phyloP scores from a whole-genome alignment of 2,329 filamentous ascomycete species.

The Corynespora cassiicola region DNA sequence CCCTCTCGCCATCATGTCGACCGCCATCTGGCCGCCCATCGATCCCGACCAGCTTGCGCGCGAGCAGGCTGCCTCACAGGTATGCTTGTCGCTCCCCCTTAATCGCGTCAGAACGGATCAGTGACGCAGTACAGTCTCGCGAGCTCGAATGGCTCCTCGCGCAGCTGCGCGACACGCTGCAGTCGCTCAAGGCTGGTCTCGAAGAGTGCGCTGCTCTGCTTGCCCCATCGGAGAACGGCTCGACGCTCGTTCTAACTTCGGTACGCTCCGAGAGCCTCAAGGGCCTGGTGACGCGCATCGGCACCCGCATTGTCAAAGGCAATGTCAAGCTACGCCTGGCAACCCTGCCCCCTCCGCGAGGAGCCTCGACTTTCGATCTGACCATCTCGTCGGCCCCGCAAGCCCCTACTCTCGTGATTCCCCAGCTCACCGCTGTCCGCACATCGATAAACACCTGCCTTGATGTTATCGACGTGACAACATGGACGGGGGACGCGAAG shows the following conservation, averaged over 20 bases:
- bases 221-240: conserved; percentile 82
- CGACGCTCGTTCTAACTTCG: conserved; percentile 88
- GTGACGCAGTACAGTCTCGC: conserved; percentile 47
- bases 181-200: conserved; percentile 71
- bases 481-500: conserved; percentile 72
- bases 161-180: conserved; percentile 66
- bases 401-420: conserved; percentile 66
- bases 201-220: conserved; percentile 89
- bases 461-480: conserved; percentile 80
- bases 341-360: conserved; percentile 65
- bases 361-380: conserved; percentile 58
- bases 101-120: not conserved
- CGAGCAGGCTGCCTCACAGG: conserved; percentile 61
- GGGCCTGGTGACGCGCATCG: conserved; percentile 87
- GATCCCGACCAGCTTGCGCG: conserved; percentile 56
- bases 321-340: conserved; percentile 79
- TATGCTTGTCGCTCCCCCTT: conserved; percentile 23
- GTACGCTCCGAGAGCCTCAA: conserved; percentile 88
- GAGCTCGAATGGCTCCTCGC: conserved; percentile 71
- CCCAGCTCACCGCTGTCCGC: conserved; percentile 74
- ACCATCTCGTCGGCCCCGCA: conserved; percentile 59
- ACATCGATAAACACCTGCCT: conserved; percentile 83
- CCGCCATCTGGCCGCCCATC: conserved; percentile 66
- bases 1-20: conserved; percentile 57
- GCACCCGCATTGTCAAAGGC: conserved; percentile 89